phyloP scores from a whole-genome alignment of 2,329 filamentous ascomycete genomes.

The Verticillium klebahnii region DNA sequence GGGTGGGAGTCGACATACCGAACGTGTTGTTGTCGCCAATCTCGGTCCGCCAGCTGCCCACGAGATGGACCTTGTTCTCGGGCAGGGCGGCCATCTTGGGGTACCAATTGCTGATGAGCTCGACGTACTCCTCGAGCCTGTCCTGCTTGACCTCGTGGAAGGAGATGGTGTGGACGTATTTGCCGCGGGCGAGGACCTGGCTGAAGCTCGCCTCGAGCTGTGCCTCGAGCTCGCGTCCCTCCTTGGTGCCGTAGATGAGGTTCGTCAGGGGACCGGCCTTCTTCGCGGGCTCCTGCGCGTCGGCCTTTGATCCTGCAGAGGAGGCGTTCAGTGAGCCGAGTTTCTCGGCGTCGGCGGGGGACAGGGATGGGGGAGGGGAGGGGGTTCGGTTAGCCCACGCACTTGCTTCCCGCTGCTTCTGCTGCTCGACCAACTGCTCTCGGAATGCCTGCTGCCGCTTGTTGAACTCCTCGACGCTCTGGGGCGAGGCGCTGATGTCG shows the following conservation, averaged over 20 bases:
- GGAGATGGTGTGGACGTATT: conserved; percentile 97
- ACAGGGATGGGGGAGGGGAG: conserved; percentile 36
- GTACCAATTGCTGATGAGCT: conserved; percentile 88
- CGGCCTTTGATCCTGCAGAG: conserved; percentile 51
- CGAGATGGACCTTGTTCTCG: conserved; percentile 91
- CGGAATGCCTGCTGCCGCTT: conserved; percentile 82
- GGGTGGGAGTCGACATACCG: conserved; percentile 49
- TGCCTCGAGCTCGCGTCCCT: conserved; percentile 88
- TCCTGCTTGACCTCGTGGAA: conserved; percentile 95
- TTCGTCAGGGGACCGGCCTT: conserved; percentile 73
- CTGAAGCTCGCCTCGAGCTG: conserved; percentile 96
- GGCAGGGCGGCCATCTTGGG: conserved; percentile 78
- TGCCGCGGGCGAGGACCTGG: conserved; percentile 88
- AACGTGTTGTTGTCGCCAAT: conserved; percentile 97
- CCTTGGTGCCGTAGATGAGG: conserved; percentile 94
- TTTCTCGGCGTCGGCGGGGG: conserved; percentile 30
- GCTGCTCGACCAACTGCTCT: conserved; percentile 69
- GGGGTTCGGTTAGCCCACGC: conserved; percentile 39
- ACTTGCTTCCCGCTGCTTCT: conserved; percentile 87
- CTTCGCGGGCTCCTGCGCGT: conserved; percentile 56
- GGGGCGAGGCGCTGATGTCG: conserved; percentile 66
- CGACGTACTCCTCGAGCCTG: conserved; percentile 90
- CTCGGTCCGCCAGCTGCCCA: conserved; percentile 97
- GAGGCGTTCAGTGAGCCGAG: conserved; percentile 55
- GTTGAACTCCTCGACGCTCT: conserved; percentile 72